These are phyloP conservation scores for Rhypophila decipiens DNA, from an alignment of 495 filamentous ascomycete genomes.

Conservation along the genomic window DNA sequence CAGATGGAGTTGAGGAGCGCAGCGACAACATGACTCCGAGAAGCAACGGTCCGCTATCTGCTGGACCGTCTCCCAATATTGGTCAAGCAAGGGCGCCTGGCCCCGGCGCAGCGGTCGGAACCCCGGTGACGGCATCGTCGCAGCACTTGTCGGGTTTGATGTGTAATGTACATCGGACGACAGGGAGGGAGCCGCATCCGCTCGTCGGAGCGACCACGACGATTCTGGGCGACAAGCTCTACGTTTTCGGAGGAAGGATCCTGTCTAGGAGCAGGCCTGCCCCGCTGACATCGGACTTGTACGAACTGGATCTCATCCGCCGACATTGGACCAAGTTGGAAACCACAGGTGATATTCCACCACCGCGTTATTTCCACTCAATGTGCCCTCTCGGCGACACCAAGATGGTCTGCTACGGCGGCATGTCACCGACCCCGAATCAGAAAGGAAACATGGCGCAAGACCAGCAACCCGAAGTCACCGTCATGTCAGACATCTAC, in stretches of 20 bases:
- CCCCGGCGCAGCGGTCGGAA: constrained; percentile 45
- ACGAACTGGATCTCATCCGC: constrained; percentile 85
- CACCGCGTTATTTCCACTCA: constrained; percentile 93
- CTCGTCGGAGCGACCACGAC: constrained; percentile 94
- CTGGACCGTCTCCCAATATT: constrained; percentile 39
- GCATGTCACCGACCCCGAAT: constrained; percentile 78
- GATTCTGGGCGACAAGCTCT: constrained; percentile 86
- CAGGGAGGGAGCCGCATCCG: constrained; percentile 82
- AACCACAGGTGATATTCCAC: constrained; percentile 73
- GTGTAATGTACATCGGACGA: constrained; percentile 87
- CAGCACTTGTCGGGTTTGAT: constrained; percentile 76
- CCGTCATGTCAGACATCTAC: constrained; percentile 97
- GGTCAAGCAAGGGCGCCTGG: constrained; percentile 31
- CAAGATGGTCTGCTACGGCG: constrained; percentile 95
- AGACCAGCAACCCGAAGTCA: constrained; percentile 78
- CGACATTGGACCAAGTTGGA: constrained; percentile 92
- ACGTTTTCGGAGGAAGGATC: constrained; percentile 89
- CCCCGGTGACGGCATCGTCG: constrained; percentile 36
- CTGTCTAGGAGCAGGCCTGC: constrained; percentile 72
- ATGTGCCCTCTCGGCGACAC: constrained; percentile 89
- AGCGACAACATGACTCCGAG: constrained; percentile 42
- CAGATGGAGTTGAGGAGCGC: constrained; percentile 39
- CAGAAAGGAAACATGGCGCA: constrained; percentile 40
- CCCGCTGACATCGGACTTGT: constrained; percentile 79
- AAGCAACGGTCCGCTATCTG: constrained; percentile 46